phyloP scores from a whole-genome alignment of 1,284 basidiomycete genomes.

The Gastroboletus turbinatus region DNA sequence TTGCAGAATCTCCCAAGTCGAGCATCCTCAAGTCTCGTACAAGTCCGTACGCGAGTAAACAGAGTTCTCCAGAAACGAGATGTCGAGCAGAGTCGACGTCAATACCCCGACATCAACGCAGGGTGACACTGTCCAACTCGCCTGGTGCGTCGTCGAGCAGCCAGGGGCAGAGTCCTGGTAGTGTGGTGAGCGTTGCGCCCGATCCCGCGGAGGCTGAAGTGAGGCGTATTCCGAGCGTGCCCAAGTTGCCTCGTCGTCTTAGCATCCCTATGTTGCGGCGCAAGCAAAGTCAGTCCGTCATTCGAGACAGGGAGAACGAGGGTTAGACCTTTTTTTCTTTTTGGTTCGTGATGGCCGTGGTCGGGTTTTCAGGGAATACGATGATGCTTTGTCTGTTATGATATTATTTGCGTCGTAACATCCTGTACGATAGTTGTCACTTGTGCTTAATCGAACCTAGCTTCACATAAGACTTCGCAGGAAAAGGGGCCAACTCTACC shows the following conservation, averaged over 20 bases:
- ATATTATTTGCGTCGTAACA: neutral
- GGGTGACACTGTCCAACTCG: constrained; percentile 23
- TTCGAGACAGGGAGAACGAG: constrained; percentile 1
- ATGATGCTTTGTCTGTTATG: neutral
- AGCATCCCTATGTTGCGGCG: constrained; percentile 32
- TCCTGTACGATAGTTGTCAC: neutral
- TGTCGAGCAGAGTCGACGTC: neutral
- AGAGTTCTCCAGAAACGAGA: neutral
- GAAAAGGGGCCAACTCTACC: too few species aligned
- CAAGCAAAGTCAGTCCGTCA: constrained; percentile 21
- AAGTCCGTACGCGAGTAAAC: constrained; percentile 4
- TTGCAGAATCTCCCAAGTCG: constrained; percentile 5
- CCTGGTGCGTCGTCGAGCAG: constrained; percentile 2
- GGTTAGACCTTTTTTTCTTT: constrained; percentile 2
- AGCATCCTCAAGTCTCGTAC: constrained; percentile 21
- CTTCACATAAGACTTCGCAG: too few species aligned
- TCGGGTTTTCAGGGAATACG: neutral
- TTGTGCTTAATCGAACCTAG: neutral
- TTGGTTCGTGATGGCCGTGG: neutral
- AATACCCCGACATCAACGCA: constrained; percentile 14
- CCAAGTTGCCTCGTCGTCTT: constrained; percentile 28
- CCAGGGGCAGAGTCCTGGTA: neutral
- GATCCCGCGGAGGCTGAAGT: neutral
- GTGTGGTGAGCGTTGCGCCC: neutral
- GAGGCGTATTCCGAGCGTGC: constrained; percentile 24